These are phyloP conservation scores for Pichia gijzeniarum DNA, from an alignment of 805 yeast genomes.

Conservation along the genomic window DNA sequence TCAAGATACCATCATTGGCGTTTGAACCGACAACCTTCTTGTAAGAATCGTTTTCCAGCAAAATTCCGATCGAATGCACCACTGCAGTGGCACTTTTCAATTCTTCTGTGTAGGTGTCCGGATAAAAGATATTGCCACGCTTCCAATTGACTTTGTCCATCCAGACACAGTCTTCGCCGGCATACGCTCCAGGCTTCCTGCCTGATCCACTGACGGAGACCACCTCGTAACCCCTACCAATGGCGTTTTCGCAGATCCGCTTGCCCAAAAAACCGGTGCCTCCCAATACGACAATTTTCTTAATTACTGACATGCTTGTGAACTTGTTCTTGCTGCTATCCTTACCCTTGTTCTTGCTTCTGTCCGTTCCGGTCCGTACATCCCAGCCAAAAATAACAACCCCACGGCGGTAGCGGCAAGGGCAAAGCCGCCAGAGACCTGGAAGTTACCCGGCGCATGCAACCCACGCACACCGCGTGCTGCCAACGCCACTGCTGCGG, in stretches of 20 bases:
- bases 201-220: conserved; percentile 59
- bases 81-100: conserved; percentile 53
- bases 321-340: background rate
- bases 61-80: conserved; percentile 76
- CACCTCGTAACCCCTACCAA: conserved; percentile 57
- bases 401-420: too few species aligned
- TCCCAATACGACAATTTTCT: conserved; percentile 59
- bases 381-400: too few species aligned
- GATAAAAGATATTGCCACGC: conserved; percentile 61
- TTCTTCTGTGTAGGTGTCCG: conserved; percentile 45
- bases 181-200: conserved; percentile 35
- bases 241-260: conserved; percentile 63
- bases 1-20: conserved; percentile 23
- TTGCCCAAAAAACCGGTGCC: conserved; percentile 73
- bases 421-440: too few species aligned
- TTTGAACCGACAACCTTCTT: conserved; percentile 43
- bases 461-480: background rate
- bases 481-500: background rate
- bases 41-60: conserved; percentile 64
- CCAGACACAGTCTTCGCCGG: conserved; percentile 38
- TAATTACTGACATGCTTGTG: background rate
- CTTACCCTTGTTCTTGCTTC: background rate
- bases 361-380: too few species aligned
- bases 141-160: conserved; percentile 56
- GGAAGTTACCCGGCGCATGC: background rate